Evolutionary conservation across 2,329 filamentous ascomycete genomes (phyloP).

Genomic region (Alternaria sp.): DNA sequence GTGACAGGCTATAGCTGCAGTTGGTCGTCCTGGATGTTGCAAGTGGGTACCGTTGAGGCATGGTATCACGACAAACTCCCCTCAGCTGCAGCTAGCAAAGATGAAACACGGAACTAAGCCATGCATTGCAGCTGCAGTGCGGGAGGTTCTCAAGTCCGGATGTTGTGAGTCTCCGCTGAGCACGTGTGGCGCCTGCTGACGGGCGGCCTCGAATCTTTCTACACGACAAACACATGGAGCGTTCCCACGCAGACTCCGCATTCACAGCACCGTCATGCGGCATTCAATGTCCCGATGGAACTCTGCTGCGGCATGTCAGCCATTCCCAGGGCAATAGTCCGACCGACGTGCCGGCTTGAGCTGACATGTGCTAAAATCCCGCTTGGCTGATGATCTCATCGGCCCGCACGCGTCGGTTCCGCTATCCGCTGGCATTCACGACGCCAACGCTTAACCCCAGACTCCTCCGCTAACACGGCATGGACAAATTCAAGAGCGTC

Average conservation of each 20-base stretch:
- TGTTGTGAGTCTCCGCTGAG: neutral
- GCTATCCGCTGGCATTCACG: conserved; percentile 14
- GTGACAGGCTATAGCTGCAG: conserved; percentile 1
- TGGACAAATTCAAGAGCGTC: conserved; percentile 47
- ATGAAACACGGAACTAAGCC: conserved; percentile 2
- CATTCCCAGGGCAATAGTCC: neutral
- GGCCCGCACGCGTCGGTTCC: conserved; percentile 13
- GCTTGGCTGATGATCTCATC: conserved; percentile 33
- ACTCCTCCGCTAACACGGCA: conserved; percentile 22
- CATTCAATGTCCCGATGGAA: neutral
- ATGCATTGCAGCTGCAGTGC: neutral
- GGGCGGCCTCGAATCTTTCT: neutral
- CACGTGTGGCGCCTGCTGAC: neutral
- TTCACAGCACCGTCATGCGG: neutral
- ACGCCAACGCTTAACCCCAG: conserved; percentile 17
- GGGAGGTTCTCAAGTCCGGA: neutral
- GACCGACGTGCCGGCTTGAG: neutral
- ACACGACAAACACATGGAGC: neutral
- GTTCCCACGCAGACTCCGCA: neutral
- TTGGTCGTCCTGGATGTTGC: conserved; percentile 6
- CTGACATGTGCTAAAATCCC: conserved; percentile 6
- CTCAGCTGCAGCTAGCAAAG: neutral
- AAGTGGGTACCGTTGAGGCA: neutral
- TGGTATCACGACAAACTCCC: neutral
- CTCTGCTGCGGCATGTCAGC: neutral